phyloP scores from a whole-genome alignment of 139 green algal species.

The Asterochloris sp. region DNA sequence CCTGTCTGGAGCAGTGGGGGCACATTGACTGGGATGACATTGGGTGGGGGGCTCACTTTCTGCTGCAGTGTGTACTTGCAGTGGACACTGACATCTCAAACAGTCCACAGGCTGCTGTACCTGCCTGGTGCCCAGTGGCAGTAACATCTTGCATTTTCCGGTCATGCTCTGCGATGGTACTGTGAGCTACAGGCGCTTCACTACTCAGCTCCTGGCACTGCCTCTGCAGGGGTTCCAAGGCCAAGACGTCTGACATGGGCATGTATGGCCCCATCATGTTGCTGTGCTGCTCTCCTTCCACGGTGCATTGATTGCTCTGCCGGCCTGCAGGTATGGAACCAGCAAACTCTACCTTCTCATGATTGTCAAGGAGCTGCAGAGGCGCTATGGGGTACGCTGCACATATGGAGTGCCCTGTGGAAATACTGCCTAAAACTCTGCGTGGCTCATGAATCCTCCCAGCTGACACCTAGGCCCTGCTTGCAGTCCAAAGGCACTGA shows the following conservation, averaged over 20 bases:
- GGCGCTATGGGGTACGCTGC: neutral
- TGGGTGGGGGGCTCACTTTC: neutral
- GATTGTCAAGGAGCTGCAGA: neutral
- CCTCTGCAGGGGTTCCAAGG: neutral
- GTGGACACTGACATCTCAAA: too few species aligned
- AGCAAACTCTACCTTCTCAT: constrained; percentile 14
- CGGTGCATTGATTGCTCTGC: too few species aligned
- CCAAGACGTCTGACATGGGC: constrained; percentile 15
- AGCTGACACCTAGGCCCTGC: neutral
- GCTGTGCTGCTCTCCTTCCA: too few species aligned
- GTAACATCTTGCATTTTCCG: too few species aligned
- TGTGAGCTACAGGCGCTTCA: too few species aligned
- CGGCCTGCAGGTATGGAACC: neutral
- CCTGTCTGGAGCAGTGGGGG: constrained; percentile 8
- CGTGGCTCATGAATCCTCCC: too few species aligned
- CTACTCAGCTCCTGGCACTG: too few species aligned
- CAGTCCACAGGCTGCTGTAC: too few species aligned
- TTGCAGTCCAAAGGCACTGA: constrained; percentile 7
- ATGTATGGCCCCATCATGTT: constrained; percentile 3
- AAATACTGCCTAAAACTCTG: neutral
- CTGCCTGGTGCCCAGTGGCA: too few species aligned
- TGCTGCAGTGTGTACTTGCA: too few species aligned
- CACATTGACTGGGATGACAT: constrained; percentile 6
- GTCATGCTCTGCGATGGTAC: too few species aligned
- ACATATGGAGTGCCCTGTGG: neutral